Base-by-base conservation (phyloP, 805 yeast species). In the Pachysolen tannophilus region DNA sequence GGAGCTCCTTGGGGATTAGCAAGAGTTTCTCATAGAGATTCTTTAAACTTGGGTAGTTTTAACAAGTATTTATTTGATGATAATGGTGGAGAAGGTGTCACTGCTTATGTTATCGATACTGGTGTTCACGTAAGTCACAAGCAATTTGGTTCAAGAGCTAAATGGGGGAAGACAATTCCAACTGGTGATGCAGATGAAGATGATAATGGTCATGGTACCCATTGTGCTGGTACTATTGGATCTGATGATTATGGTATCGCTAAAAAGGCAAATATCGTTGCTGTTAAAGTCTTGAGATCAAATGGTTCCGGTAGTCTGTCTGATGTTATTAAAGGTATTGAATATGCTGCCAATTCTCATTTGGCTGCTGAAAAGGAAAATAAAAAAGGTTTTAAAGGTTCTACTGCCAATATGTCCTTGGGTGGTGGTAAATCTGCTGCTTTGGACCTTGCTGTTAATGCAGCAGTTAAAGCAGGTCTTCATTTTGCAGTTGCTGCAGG, bases 401-500 rank as follows among this genome's bases (percentile, higher is more conserved):
- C 92, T 25, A 76, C 87, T 17, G 90, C 87, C 32, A 92, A 90
- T 65, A 85, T 87, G 90, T 87, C 96, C 11, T 68, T 88, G 41
- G 95, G 95, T 51, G 96, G 96, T 56, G 94, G 94, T 50, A 81
- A 78, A 52, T 83, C 95, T 3, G 82, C 86, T 33, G 78, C 95
- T 7, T 72, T 88, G 47, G 94, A 86, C 53, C 49, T 78, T 57
- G 95, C 95, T 38, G 94, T 84, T 30, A 77, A 84, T 48, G 95
- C 95, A 30, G 96, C 94, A 26, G 86, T 84, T 33, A 69, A 74
- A 43, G 82, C 88, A 21, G 97, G 96, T 49, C 62, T 90, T 40
- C 92, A 85, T 56, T 82, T 90, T 56, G 94, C 95, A 25, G 95
- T 86, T 44, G 97, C 97, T 33, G 96, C 97, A 20, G 97, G 97